phyloP scores from a whole-genome alignment of 768 basidiomycete species.

The Amanita muscaria region DNA sequence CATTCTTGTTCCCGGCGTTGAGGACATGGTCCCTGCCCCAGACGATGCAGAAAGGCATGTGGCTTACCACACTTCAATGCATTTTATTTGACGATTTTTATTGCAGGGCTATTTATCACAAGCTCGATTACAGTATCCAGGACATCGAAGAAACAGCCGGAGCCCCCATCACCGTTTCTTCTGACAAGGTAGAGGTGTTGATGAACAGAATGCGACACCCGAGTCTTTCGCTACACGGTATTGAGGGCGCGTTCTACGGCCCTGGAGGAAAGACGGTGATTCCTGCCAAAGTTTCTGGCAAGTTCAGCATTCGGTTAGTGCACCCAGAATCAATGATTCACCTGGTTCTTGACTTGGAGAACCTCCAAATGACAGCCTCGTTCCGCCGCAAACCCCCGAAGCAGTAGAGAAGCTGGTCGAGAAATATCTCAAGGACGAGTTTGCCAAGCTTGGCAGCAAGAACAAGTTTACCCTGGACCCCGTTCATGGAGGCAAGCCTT shows the following conservation, averaged over 20 bases:
- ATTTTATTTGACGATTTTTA: neutral
- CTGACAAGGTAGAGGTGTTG: conserved; percentile 68
- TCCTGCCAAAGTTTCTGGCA: conserved; percentile 79
- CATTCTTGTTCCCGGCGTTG: conserved; percentile 84
- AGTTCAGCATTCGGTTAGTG: conserved; percentile 85
- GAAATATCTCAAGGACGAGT: conserved; percentile 66
- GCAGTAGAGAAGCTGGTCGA: conserved; percentile 62
- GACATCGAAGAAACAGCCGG: conserved; percentile 77
- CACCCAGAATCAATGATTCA: neutral
- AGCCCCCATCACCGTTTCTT: conserved; percentile 61
- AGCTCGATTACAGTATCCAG: conserved; percentile 58
- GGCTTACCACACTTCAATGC: neutral
- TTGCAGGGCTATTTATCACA: conserved; percentile 57
- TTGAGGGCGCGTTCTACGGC: conserved; percentile 88
- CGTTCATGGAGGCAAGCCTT: conserved; percentile 80
- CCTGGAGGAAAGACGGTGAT: conserved; percentile 89
- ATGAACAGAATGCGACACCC: conserved; percentile 95
- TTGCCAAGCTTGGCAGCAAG: conserved; percentile 79
- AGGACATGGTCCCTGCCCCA: conserved; percentile 71
- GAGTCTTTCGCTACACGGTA: conserved; percentile 86
- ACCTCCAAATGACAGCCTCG: conserved; percentile 38
- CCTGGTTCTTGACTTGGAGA: too few species aligned
- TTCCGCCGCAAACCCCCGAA: conserved; percentile 83
- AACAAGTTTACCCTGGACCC: conserved; percentile 67
- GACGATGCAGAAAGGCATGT: conserved; percentile 61